Base-by-base conservation (phyloP, 129 eudicot species). In the Erigeron canadensis region DNA sequence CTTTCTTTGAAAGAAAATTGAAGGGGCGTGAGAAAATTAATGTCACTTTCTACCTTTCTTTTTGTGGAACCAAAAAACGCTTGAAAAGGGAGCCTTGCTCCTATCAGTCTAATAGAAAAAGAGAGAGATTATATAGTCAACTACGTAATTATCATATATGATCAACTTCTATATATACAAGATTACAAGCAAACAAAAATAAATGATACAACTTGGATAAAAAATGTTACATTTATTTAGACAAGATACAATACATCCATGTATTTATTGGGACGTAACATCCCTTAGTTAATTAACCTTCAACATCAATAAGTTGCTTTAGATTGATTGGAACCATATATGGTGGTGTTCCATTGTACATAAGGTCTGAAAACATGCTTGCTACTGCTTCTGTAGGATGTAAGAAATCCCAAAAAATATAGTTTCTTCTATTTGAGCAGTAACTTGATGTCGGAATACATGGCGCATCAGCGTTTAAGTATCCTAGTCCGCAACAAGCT, bases 401-500 rank as follows among this genome's bases (percentile, higher is more conserved):
- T 40, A 81, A 84, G 38, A 81, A 75, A 75, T 91, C 97, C 97
- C 97, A 91, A 71, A 91, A 91, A 7, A 91, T 44, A 72, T 91
- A 87, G 37, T 76, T 71, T 15, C 40, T 80, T 70, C 92, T 82
- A 68, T 86, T 84, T 13, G 75, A 19, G 74, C 97, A 91, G 55
- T 71, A 86, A 4, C 21, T 43, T 38, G 97, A 79, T 40, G 84
- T 41, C 5, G 97, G 87, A 16, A 81, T 67, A 77, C 96, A 91
- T 40, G 91, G 82, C 40, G 75, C 59, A 34, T 82, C 63, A 3
- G 97, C 96, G 7, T 81, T 82, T 63, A 88, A 77, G 59, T 81
- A 74, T 50, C 97, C 97, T 7, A 82, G 64, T 10, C 97, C 96
- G 58, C 97, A 88, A 64, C 97, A 91, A 54, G 97, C 97, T 16